Conservation (phyloP, 2,329 filamentous ascomycete species). For the Aspergillus neotritici region DNA sequence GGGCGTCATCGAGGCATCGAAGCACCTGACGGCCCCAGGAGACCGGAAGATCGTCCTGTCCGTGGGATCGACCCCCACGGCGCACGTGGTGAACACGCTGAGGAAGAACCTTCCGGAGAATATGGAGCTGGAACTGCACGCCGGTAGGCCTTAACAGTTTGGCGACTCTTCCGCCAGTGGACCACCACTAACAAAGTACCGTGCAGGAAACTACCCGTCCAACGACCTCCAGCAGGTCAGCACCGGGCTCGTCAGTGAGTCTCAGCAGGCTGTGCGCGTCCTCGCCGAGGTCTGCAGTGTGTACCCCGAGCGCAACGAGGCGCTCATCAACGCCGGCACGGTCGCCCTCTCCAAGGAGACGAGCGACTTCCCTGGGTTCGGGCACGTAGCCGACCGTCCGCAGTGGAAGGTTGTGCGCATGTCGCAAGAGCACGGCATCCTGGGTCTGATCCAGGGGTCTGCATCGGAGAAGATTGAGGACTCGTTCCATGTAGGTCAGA, state of each 20-base stretch:
- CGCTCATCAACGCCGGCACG: conserved; percentile 62
- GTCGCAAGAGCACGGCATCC: conserved; percentile 71
- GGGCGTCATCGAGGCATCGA: conserved; percentile 14
- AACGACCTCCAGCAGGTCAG: conserved; percentile 74
- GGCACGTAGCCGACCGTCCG: conserved; percentile 62
- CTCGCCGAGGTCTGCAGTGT: conserved; percentile 64
- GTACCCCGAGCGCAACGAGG: conserved; percentile 59
- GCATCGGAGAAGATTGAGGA: conserved; percentile 33
- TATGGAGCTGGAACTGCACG: conserved; percentile 21
- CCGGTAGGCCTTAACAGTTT: conserved; percentile 7
- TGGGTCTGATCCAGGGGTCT: conserved; percentile 48
- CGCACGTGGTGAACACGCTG: conserved; percentile 18
- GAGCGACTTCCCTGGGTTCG: conserved; percentile 63
- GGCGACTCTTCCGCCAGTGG: neutral
- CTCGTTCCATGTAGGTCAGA: conserved; percentile 56
- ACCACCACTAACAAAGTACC: neutral
- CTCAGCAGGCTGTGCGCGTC: conserved; percentile 41
- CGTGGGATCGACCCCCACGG: conserved; percentile 22
- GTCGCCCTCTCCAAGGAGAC: conserved; percentile 67
- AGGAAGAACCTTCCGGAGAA: conserved; percentile 6
- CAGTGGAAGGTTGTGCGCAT: conserved; percentile 59
- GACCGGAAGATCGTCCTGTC: conserved; percentile 15
- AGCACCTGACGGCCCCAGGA: neutral
- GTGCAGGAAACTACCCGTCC: conserved; percentile 51
- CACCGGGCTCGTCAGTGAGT: conserved; percentile 50